Evolutionary conservation across 208 protist species (phyloP), one percentile per base, ranked within the genome.

Genomic region (Endotrypanum monterogeii): DNA sequence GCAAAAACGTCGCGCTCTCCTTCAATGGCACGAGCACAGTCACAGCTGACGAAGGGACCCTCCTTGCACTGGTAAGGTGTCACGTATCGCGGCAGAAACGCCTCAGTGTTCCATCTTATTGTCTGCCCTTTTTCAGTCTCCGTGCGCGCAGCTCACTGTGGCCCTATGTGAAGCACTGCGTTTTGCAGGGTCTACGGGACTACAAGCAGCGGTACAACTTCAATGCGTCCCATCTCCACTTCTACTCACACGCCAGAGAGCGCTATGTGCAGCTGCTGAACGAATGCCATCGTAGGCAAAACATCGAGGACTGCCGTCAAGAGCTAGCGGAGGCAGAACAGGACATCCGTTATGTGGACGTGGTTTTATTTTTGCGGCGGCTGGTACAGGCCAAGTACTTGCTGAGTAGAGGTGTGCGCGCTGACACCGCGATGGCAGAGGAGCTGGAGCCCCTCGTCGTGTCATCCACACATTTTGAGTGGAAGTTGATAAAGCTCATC

Each of bases 191-290:
- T 28, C 54, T 94, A 32, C 86, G 82, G 14, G 86, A 96, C 57
- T 73, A 82, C 66, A 71, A 76, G 35, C 74, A 83, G 66, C 86
- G 89, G 14, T 94, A 87, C 80, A 96, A 96, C 82, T 89, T 86
- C 79, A 96, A 89, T 67, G 74, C 79, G 0, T 90, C 89, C 23
- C 84, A 96, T 60, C 54, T 96, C 6, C 74, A 84, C 66, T 93
- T 93, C 76, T 96, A 86, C 58, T 68, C 83, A 0, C 66, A 87
- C 35, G 83, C 89, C 1, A 86, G 92, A 8, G 67, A 74, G 23
- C 84, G 82, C 37, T 96, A 96, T 83, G 35, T 96, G 67, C 72
- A 75, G 48, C 82, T 96, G 1, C 76, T 96, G 25, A 83, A 94
- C 69, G 80, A 83, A 39, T 92, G 88, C 67, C 88, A 94, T 78